These are phyloP conservation scores for Cetradonia linearis DNA, from an alignment of 495 filamentous ascomycete genomes.

Conservation along the genomic window DNA sequence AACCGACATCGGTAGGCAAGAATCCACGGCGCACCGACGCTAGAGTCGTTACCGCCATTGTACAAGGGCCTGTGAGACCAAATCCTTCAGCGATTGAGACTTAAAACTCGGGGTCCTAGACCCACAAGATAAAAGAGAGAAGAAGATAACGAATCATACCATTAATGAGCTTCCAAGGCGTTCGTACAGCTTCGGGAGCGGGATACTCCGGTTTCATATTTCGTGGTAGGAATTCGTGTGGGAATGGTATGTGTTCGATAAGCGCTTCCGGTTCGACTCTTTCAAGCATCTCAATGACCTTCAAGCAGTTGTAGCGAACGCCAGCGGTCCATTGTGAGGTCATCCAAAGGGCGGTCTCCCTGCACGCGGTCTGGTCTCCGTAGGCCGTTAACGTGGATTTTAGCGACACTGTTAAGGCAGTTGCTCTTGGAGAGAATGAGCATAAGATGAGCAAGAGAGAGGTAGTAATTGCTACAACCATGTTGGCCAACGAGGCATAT, in stretches of 20 bases:
- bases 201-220: neutral
- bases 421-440: neutral
- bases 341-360: neutral
- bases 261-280: neutral
- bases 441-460: neutral
- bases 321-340: neutral
- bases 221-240: neutral
- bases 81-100: neutral
- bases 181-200: neutral
- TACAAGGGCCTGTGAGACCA: neutral
- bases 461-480: neutral
- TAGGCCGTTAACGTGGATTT: neutral
- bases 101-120: neutral
- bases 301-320: neutral
- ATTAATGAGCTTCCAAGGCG: too few relatives aligned
- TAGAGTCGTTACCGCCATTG: conserved; percentile 1
- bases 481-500: neutral
- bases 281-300: neutral
- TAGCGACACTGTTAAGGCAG: neutral
- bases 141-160: too few relatives aligned
- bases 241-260: neutral
- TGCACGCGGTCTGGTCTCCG: neutral
- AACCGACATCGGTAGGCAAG: neutral
- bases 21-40: neutral
- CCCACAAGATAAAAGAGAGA: neutral